A percentile compares a stretch with the other conserved stretches of the same genome.
Evolutionary conservation across 2,329 filamentous ascomycete species (phyloP).

Genomic region (Aspergillus jensenii): DNA sequence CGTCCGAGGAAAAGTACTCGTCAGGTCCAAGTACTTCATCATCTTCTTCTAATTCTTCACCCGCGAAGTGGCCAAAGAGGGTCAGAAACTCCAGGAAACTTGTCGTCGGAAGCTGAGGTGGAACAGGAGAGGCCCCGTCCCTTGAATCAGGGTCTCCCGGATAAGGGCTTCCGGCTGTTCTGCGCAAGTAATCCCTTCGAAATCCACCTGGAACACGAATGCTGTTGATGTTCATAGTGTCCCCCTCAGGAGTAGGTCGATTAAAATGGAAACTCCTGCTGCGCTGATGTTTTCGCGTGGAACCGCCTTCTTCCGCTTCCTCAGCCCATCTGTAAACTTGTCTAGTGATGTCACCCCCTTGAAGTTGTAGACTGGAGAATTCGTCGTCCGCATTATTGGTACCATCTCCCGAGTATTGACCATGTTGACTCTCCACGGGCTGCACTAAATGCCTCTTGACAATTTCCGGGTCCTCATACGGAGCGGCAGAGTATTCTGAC

Average conservation of each 20-base stretch:
- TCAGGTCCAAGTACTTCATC: constrained; percentile 84
- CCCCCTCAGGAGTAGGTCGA: constrained; percentile 74
- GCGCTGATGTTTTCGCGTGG: constrained; percentile 62
- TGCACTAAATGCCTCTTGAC: constrained; percentile 85
- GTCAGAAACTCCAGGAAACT: constrained; percentile 96
- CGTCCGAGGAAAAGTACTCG: constrained; percentile 86
- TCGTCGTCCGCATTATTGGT: constrained; percentile 64
- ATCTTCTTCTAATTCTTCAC: constrained; percentile 94
- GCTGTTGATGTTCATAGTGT: constrained; percentile 78
- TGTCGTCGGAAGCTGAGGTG: constrained; percentile 72
- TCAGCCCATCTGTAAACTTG: constrained; percentile 97
- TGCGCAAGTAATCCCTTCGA: constrained; percentile 81
- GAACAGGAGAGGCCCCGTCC: constrained; percentile 37
- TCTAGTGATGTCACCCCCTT: constrained; percentile 91
- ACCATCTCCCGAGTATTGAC: constrained; percentile 32
- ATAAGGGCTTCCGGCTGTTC: constrained; percentile 62
- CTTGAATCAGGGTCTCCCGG: constrained; percentile 27
- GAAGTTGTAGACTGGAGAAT: constrained; percentile 89
- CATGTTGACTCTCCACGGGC: constrained; percentile 47
- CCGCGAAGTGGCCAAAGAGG: constrained; percentile 95
- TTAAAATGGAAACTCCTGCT: constrained; percentile 85
- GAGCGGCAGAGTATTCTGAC: constrained; percentile 50
- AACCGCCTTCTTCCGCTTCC: constrained; percentile 69
- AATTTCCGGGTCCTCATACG: constrained; percentile 86
- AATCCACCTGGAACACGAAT: constrained; percentile 96